phyloP scores from a whole-genome alignment of 2,329 filamentous ascomycete species.

The Cytospora paraplurivora region DNA sequence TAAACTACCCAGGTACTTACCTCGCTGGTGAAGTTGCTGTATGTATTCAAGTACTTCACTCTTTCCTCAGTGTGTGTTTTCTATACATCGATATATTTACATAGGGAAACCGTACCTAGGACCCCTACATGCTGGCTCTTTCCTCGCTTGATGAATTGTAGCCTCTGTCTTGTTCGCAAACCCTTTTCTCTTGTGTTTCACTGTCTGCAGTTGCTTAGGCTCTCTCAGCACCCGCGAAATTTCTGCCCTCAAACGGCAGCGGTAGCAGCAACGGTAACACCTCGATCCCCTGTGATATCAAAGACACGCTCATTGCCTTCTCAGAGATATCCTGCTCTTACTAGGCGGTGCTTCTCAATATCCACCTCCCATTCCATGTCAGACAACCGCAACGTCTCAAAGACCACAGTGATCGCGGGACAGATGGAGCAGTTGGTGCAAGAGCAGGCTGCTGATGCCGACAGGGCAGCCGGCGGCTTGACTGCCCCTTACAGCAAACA shows the following conservation, averaged over 20 bases:
- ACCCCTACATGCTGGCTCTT: background rate
- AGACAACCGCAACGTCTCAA: background rate
- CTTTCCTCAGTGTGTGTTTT: background rate
- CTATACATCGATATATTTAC: background rate
- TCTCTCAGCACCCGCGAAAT: background rate
- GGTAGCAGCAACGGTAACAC: background rate
- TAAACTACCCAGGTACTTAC: background rate
- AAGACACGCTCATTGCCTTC: background rate
- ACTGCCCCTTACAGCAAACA: conserved; percentile 67
- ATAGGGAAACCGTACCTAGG: background rate
- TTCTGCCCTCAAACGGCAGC: background rate
- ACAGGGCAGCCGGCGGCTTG: conserved; percentile 37
- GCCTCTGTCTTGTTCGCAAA: background rate
- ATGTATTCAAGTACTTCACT: too few species aligned
- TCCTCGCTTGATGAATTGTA: background rate
- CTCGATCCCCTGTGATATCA: background rate
- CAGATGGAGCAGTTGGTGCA: conserved; percentile 21
- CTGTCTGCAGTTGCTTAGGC: background rate
- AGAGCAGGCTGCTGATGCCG: conserved; percentile 11
- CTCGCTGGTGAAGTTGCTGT: too few species aligned
- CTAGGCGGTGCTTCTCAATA: background rate
- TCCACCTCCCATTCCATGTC: background rate
- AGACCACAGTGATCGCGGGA: background rate
- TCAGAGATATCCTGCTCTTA: background rate
- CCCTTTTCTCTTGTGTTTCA: background rate